Evolutionary conservation across 2,329 filamentous ascomycete species (phyloP), one percentile per base, ranked within the genome.

Genomic region (Pseudovirgaria hyperparasitica): DNA sequence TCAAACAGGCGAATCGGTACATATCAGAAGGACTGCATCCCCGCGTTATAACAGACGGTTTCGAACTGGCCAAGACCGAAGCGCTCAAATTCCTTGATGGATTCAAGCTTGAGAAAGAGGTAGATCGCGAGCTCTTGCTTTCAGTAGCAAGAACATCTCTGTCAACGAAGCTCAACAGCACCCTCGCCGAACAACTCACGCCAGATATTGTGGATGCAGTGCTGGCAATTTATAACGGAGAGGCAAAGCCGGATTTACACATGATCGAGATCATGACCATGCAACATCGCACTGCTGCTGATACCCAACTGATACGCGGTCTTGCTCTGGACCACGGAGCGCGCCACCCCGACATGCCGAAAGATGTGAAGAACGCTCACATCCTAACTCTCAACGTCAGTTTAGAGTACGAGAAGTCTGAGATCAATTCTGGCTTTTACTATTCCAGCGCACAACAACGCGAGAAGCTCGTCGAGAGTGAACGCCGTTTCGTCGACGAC

Each of bases 261-360:
- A 98, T 98, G 90, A 71, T 98, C 41, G 90, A 98, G 61, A 96
- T 98, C 46, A 98, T 98, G 90, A 96, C 92, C 56, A 96, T 98
- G 87, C 90, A 98, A 63, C 90, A 98, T 64, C 81, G 87, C 43
- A 85, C 82, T 27, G 86, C 87, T 32, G 82, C 90, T 17, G 90
- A 98, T 57, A 98, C 90, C 31, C 85, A 93, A 57, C 73, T 98
- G 33, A 94, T 98, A 55, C 76, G 81, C 39, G 90, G 90, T 33
- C 67, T 98, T 32, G 90, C 84, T 7, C 65, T 98, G 34, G 90
- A 98, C 48, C 90, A 98, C 56, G 90, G 90, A 40, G 86, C 90
- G 9, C 74, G 90, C 49, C 90, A 98, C 59, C 90, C 90, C 3
- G 90, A 98, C 50, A 98, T 98, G 90, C 84, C 90, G 6, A 96